Evolutionary conservation across 345 rosid genomes (phyloP).

Genomic region (Ricinus communis): DNA sequence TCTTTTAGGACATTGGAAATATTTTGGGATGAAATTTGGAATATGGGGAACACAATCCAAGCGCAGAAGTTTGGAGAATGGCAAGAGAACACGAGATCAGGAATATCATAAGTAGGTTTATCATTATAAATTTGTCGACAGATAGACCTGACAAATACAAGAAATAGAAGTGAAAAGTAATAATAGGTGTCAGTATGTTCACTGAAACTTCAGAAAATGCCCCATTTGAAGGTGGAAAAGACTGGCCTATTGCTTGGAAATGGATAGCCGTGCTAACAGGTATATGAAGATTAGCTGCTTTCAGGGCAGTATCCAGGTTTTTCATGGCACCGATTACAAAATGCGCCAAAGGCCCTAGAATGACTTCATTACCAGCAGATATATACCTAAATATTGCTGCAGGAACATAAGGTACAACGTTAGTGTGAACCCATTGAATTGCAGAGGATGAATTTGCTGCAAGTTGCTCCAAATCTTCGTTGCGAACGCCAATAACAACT

Average conservation of each 20-base stretch:
- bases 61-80: too few species aligned
- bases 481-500: background rate
- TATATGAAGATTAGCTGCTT: background rate
- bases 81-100: too few species aligned
- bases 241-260: background rate
- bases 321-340: background rate
- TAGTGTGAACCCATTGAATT: conserved; percentile 3
- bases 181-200: background rate
- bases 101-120: too few species aligned
- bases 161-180: background rate
- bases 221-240: conserved; percentile 6
- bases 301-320: background rate
- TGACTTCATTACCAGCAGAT: conserved; percentile 8
- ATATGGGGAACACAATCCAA: too few species aligned
- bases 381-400: background rate
- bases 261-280: background rate
- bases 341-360: conserved; percentile 1
- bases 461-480: conserved; percentile 5
- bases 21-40: too few species aligned
- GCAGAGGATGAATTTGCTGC: background rate
- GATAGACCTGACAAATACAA: too few species aligned
- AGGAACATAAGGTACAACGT: background rate
- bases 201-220: background rate
- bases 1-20: too few species aligned
- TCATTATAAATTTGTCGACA: too few species aligned